These are phyloP conservation scores for Graphilbum sp. DNA, from an alignment of 2,329 filamentous ascomycete genomes.

Conservation along the genomic window DNA sequence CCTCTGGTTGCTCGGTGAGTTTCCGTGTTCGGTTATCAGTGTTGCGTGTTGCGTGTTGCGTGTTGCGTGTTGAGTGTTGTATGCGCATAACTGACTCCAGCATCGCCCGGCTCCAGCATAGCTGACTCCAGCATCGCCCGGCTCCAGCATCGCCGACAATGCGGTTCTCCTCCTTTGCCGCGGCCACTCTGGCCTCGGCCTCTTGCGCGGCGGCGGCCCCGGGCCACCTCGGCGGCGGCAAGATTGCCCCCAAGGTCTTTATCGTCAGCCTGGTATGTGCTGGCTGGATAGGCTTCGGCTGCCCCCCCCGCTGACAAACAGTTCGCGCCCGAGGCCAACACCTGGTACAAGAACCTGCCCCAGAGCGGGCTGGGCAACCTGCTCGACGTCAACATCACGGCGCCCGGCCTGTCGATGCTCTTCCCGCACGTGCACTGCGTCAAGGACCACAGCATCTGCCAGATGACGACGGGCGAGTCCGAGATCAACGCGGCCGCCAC, in stretches of 20 bases:
- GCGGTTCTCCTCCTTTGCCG: slow-evolving; percentile 5
- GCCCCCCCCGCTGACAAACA: slow-evolving; percentile 12
- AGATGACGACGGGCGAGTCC: slow-evolving; percentile 49
- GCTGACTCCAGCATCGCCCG: no score
- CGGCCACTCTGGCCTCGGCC: slow-evolving; percentile 5
- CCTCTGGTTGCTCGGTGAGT: no score
- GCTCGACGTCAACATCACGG: slow-evolving; percentile 35
- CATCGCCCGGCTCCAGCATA: no score
- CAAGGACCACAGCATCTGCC: slow-evolving; percentile 43
- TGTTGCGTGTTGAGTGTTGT: no score
- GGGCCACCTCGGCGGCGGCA: slow-evolving; percentile 2
- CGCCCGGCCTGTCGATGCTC: slow-evolving; percentile 47
- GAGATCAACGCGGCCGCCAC: slow-evolving; percentile 63
- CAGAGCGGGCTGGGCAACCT: slow-evolving; percentile 33
- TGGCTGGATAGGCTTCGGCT: neutral
- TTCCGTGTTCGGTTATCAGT: no score
- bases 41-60: no score
- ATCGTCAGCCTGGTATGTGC: slow-evolving; percentile 42
- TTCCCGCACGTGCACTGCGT: slow-evolving; percentile 52
- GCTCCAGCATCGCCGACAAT: no score
- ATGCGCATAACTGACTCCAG: no score
- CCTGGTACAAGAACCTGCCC: slow-evolving; percentile 41
- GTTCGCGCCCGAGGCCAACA: slow-evolving; percentile 44
- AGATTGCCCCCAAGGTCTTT: slow-evolving; percentile 40
- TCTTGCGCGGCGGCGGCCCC: slow-evolving; percentile 2